Percentiles rank a stretch among this genome's conserved stretches.
phyloP scores from a whole-genome alignment of 208 protist species.

The Trypanosomatidae sp. region DNA sequence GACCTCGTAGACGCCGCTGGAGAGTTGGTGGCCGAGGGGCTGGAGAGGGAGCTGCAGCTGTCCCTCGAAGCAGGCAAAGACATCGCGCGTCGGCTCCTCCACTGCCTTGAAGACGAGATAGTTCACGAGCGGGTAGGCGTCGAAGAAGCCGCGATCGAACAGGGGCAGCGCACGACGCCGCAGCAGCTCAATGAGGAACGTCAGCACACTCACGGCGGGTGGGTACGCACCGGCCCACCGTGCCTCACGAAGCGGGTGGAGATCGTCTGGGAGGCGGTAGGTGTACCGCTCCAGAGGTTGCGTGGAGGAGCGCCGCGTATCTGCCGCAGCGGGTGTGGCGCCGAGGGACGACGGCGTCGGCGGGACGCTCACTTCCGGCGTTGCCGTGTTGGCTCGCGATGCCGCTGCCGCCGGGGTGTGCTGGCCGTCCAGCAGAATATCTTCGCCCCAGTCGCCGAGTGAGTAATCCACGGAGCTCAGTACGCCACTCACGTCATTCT shows the following conservation, averaged over 20 bases:
- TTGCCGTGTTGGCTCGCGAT: no score
- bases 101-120: conserved; percentile 52
- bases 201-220: conserved; percentile 34
- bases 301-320: neutral
- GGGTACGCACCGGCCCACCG: conserved; percentile 62
- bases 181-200: conserved; percentile 79
- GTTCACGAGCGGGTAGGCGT: conserved; percentile 64
- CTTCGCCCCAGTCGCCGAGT: conserved; percentile 8
- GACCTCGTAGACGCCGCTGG: conserved; percentile 97
- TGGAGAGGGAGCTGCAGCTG: conserved; percentile 95
- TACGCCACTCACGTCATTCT: no score
- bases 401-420: no score
- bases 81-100: conserved; percentile 46
- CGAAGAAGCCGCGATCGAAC: conserved; percentile 60
- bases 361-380: neutral
- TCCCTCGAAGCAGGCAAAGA: conserved; percentile 88
- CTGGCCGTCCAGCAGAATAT: no score
- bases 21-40: conserved; percentile 97
- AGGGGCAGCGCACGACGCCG: conserved; percentile 62
- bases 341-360: neutral
- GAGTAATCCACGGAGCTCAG: conserved; percentile 12
- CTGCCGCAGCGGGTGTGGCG: neutral
- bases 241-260: conserved; percentile 27
- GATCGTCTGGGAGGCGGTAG: conserved; percentile 36
- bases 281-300: conserved; percentile 15